Conservation (phyloP, 768 basidiomycete genomes). For the Gloeopeniophorella convolvens region DNA sequence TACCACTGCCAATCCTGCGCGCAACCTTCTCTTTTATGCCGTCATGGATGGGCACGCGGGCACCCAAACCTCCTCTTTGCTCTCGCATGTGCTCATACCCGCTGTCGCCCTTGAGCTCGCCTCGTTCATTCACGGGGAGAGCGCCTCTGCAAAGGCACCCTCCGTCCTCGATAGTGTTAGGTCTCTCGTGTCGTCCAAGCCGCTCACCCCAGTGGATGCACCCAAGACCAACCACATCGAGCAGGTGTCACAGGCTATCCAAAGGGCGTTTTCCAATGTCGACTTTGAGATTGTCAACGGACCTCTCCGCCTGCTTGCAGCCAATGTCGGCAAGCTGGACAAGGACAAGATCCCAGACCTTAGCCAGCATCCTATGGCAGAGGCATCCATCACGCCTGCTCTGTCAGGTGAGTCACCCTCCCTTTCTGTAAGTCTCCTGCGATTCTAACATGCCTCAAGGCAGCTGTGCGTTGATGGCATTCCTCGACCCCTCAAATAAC, state of each 20-base stretch:
- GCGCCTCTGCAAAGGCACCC: slow-evolving; percentile 24
- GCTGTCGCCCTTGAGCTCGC: slow-evolving; percentile 75
- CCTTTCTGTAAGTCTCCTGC: neutral
- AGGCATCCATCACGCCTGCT: slow-evolving; percentile 75
- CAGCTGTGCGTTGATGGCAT: slow-evolving; percentile 84
- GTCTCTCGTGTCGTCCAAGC: slow-evolving; percentile 29
- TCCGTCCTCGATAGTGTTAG: slow-evolving; percentile 33
- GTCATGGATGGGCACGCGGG: slow-evolving; percentile 93
- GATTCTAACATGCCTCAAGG: slow-evolving; percentile 40
- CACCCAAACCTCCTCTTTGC: slow-evolving; percentile 72
- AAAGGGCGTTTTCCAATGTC: slow-evolving; percentile 72
- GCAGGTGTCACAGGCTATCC: slow-evolving; percentile 59
- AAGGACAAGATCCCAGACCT: slow-evolving; percentile 54
- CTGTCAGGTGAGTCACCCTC: slow-evolving; percentile 48
- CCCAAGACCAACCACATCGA: slow-evolving; percentile 42
- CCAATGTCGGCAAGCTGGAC: slow-evolving; percentile 44
- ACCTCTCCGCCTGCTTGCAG: slow-evolving; percentile 66
- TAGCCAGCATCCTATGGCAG: slow-evolving; percentile 62
- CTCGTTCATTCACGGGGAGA: slow-evolving; percentile 38
- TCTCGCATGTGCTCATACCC: slow-evolving; percentile 79
- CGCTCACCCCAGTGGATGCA: slow-evolving; percentile 23
- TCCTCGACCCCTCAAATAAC: slow-evolving; percentile 77
- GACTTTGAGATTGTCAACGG: slow-evolving; percentile 79
- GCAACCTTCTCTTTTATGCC: slow-evolving; percentile 78
- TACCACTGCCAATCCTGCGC: slow-evolving; percentile 50